These are phyloP conservation scores for Domatiomyces globalis DNA, from an alignment of 2,329 filamentous ascomycete species.

Conservation along the genomic window DNA sequence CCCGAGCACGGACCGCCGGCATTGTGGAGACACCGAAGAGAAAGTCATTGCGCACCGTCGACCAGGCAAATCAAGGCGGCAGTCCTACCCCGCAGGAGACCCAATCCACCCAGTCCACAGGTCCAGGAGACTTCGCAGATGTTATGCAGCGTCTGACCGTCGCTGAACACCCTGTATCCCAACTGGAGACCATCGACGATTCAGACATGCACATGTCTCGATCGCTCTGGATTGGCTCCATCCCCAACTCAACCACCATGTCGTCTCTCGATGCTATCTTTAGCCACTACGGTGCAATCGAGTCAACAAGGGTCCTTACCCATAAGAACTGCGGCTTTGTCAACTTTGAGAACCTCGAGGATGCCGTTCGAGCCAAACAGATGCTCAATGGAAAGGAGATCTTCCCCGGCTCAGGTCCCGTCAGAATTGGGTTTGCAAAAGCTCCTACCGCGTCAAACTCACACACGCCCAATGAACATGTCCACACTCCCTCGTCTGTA, in stretches of 20 bases:
- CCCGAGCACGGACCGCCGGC: conserved; percentile 79
- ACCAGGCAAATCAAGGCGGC: conserved; percentile 51
- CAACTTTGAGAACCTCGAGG: conserved; percentile 86
- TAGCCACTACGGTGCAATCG: conserved; percentile 76
- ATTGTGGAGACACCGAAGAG: conserved; percentile 64
- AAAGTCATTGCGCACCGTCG: conserved; percentile 57
- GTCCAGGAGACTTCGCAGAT: conserved; percentile 7
- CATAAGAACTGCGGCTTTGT: conserved; percentile 99
- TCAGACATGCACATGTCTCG: conserved; percentile 69
- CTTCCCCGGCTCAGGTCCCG: conserved; percentile 87
- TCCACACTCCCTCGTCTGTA: conserved; percentile 80
- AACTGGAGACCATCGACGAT: conserved; percentile 58
- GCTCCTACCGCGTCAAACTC: conserved; percentile 67
- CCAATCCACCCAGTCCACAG: background rate
- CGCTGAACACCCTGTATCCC: conserved; percentile 5
- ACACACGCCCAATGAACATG: conserved; percentile 76
- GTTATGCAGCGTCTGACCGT: conserved; percentile 14
- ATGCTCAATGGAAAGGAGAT: conserved; percentile 94
- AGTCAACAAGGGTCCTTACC: conserved; percentile 83
- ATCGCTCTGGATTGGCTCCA: conserved; percentile 92
- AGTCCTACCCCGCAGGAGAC: conserved; percentile 4
- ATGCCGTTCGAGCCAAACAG: conserved; percentile 75
- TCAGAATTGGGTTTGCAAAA: conserved; percentile 94
- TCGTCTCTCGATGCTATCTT: conserved; percentile 93
- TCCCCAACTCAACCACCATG: conserved; percentile 90